These are phyloP conservation scores for Acanthamoeba lugdunensis DNA, from an alignment of 208 protist genomes.

Conservation along the genomic window DNA sequence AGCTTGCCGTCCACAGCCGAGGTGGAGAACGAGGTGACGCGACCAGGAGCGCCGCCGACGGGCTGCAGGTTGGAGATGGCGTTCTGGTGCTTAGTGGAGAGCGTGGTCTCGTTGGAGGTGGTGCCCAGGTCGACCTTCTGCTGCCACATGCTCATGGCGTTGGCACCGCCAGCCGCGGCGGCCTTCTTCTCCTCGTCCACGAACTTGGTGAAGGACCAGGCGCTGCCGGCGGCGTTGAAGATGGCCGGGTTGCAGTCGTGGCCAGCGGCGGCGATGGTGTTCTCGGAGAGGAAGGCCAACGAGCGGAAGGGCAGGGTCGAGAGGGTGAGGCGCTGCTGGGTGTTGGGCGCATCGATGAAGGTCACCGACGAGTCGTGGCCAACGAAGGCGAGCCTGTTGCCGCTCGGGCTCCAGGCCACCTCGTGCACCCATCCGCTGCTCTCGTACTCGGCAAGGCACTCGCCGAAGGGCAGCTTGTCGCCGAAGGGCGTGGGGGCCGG, in stretches of 20 bases:
- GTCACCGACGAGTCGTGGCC: slow-evolving; percentile 84
- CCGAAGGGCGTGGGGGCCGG: slow-evolving; percentile 77
- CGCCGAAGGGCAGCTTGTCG: slow-evolving; percentile 84
- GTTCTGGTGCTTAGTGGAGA: slow-evolving; percentile 86
- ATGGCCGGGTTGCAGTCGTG: slow-evolving; percentile 84
- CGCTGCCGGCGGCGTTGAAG: slow-evolving; percentile 65
- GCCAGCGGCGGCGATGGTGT: slow-evolving; percentile 83
- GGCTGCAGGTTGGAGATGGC: slow-evolving; percentile 79
- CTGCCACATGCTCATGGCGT: slow-evolving; percentile 85
- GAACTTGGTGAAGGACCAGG: slow-evolving; percentile 79
- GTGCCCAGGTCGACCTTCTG: slow-evolving; percentile 81
- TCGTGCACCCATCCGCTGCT: slow-evolving; percentile 88
- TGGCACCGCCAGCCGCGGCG: not conserved
- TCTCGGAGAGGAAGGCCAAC: slow-evolving; percentile 81
- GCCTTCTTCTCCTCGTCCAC: slow-evolving; percentile 74
- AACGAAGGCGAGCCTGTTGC: slow-evolving; percentile 86
- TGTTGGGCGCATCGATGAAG: slow-evolving; percentile 78
- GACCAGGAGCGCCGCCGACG: slow-evolving; percentile 67
- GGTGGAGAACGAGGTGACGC: slow-evolving; percentile 81
- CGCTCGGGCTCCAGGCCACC: slow-evolving; percentile 87
- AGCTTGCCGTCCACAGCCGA: slow-evolving; percentile 85
- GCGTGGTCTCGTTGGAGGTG: slow-evolving; percentile 72
- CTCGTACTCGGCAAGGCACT: slow-evolving; percentile 78
- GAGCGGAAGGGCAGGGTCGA: slow-evolving; percentile 81
- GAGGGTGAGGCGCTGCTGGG: slow-evolving; percentile 73